Evolutionary conservation across 2,329 filamentous ascomycete genomes (phyloP).

Genomic region (Fusarium xylarioides): DNA sequence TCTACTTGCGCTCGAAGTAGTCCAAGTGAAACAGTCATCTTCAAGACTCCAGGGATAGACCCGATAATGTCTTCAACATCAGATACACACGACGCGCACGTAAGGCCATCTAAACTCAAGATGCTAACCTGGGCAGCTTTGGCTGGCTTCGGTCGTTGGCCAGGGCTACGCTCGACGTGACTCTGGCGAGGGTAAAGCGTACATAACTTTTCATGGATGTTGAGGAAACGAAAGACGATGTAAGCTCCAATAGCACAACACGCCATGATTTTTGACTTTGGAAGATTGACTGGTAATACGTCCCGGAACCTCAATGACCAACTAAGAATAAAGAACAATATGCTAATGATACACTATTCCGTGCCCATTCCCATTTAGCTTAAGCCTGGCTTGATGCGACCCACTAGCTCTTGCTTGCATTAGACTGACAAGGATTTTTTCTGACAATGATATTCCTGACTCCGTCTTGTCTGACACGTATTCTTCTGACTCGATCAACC

Average conservation of each 20-base stretch:
- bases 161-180: neutral
- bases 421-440: neutral
- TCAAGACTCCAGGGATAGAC: neutral
- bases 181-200: neutral
- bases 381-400: accelerated
- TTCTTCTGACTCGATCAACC: neutral
- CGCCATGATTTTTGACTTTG: neutral
- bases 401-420: neutral
- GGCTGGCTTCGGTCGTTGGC: neutral
- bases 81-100: neutral
- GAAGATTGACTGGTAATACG: neutral
- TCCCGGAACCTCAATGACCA: too few species aligned
- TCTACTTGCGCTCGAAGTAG: neutral
- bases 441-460: neutral
- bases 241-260: neutral
- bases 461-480: neutral
- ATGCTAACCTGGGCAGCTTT: neutral
- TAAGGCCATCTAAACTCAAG: neutral
- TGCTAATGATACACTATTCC: neutral
- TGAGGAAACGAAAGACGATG: neutral
- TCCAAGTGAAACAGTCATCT: neutral
- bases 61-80: neutral
- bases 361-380: neutral
- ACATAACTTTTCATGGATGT: neutral
- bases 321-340: neutral